Base-by-base conservation (phyloP, 306 rosid species). In the Vigna nakashimae region DNA sequence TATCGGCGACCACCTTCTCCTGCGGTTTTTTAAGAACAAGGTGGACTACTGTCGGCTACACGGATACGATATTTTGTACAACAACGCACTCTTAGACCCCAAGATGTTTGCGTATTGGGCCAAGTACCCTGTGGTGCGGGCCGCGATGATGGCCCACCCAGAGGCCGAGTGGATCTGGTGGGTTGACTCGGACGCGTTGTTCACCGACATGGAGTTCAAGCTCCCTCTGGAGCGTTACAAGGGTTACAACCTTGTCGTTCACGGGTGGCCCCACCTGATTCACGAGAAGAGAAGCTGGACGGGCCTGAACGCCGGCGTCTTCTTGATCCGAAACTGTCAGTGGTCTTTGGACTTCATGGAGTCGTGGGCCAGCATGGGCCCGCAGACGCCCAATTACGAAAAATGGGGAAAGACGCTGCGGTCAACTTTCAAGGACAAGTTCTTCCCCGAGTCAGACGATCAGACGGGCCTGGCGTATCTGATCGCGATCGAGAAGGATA, bases 91-190 rank as follows among this genome's bases (percentile, higher is more conserved):
- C n/a, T 75, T 92, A 3, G 87, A 95, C 45, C 95, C 89, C 1
- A 58, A 84, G 13, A 95, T 95, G 98, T 76, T 62, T 62, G 50
- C 77, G 0, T 91, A 87, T 58, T 95, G 99, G 98, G 97, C 94
- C 24, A 95, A 95, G 55, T 91, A 92, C 1, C 94, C 96, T 0
- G 91, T 91, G 67, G 84, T 92, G 18, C 84, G 87, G 73, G 90
- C 98, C 4, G 90, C 94, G 4, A 92, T 92, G 97, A 16, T 92
- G 84, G 94, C 98, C 78, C 99, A 92, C n/a, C 96, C 97, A 5
- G 98, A 89, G 55, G 93, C 85, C 50, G 98, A 95, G 86, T 95
- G 98, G 98, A 91, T 95, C 87, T 95, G 92, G 93, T 95, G 99
- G 99, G 92, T 95, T 3, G 99, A 92, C 88, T 92, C 98, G 48